Evolutionary conservation across 2,329 filamentous ascomycete genomes (phyloP).

Genomic region (Aureobasidium leucospermi): DNA sequence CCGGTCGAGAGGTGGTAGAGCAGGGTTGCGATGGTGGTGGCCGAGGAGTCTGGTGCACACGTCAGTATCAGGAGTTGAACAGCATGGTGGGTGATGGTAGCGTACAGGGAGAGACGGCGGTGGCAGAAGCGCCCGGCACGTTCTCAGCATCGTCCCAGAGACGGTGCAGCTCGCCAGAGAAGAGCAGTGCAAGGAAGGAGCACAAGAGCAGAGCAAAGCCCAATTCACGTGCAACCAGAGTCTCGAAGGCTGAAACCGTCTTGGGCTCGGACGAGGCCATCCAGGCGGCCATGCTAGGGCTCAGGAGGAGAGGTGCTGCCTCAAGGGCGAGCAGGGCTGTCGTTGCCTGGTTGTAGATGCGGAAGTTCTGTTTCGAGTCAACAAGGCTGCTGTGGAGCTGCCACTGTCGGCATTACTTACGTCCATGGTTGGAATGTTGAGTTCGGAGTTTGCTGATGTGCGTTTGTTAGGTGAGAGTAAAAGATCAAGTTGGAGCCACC

Average conservation of each 20-base stretch:
- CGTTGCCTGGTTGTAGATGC: conserved; percentile 36
- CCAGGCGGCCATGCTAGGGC: conserved; percentile 53
- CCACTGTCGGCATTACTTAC: background rate
- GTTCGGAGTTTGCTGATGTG: background rate
- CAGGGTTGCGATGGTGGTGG: conserved; percentile 59
- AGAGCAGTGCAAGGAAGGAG: conserved; percentile 53
- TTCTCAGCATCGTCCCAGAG: conserved; percentile 2
- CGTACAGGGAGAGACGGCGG: conserved; percentile 7
- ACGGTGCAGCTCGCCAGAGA: conserved; percentile 46
- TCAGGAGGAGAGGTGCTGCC: conserved; percentile 45
- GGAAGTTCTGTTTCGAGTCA: conserved; percentile 30
- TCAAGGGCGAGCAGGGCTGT: conserved; percentile 33
- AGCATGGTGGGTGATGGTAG: background rate
- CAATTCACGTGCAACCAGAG: conserved; percentile 28
- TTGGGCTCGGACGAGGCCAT: conserved; percentile 55
- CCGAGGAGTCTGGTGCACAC: conserved; percentile 42
- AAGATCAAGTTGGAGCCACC: background rate
- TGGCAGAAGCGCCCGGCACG: background rate
- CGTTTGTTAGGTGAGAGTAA: background rate
- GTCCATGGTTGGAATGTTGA: background rate
- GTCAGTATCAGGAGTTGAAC: background rate
- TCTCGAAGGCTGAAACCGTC: conserved; percentile 29
- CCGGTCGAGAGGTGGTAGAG: conserved; percentile 55
- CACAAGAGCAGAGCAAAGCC: conserved; percentile 60
- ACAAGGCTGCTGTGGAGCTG: background rate